These are phyloP conservation scores for Hypoxylon sp. DNA, from an alignment of 2,329 filamentous ascomycete species.

Conservation along the genomic window DNA sequence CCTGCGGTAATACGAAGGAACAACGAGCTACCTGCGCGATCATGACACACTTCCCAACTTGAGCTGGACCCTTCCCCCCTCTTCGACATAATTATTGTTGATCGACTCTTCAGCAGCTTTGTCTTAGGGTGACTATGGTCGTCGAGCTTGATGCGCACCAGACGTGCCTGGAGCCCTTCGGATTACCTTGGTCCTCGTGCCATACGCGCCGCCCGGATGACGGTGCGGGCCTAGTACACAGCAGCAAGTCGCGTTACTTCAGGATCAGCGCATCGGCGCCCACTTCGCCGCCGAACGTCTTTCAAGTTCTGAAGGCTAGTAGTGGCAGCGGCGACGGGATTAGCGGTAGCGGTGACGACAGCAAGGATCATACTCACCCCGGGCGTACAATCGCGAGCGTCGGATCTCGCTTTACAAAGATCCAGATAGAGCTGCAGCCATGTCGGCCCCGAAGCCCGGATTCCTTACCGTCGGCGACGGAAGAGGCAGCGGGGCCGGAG, in stretches of 20 bases:
- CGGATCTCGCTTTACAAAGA: constrained; percentile 28
- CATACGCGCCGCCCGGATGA: constrained; percentile 38
- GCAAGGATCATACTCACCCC: constrained; percentile 1
- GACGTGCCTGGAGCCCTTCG: constrained; percentile 44
- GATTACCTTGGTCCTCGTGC: constrained; percentile 34
- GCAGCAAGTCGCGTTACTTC: constrained; percentile 35
- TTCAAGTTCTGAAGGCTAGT: constrained; percentile 26
- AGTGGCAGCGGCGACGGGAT: constrained; percentile 5
- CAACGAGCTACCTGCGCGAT: constrained; percentile 37
- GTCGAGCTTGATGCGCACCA: constrained; percentile 46
- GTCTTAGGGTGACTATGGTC: constrained; percentile 30
- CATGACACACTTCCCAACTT: constrained; percentile 49
- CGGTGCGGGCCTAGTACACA: constrained; percentile 33
- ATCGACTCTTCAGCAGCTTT: background rate
- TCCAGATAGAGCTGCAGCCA: constrained; percentile 37
- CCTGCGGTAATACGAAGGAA: constrained; percentile 23
- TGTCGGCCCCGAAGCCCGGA: constrained; percentile 10
- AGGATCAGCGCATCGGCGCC: constrained; percentile 30
- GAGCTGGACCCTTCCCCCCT: constrained; percentile 25
- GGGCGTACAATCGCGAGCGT: constrained; percentile 6
- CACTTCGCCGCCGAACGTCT: constrained; percentile 33
- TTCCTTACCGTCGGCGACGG: constrained; percentile 4
- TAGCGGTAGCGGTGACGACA: background rate
- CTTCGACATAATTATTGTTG: constrained; percentile 19
- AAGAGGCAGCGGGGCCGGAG: background rate